Evolutionary conservation across 768 basidiomycete genomes (phyloP), one percentile per base, ranked within the genome.

Genomic region (Mycena pura): DNA sequence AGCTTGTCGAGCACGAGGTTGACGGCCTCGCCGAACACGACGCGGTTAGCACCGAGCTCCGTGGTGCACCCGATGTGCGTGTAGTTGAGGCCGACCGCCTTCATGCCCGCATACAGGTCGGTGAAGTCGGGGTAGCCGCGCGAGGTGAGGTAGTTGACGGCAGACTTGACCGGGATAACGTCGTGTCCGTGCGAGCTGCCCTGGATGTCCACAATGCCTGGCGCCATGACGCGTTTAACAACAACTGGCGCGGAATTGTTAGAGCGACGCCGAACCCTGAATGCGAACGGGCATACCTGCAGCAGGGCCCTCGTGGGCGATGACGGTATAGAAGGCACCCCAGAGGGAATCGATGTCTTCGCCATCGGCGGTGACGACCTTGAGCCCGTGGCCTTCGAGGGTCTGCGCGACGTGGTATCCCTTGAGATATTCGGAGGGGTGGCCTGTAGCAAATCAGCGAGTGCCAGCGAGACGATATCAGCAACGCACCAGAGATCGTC

Each of bases 21-120:
- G 49, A 93, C 92, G 10, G 93, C 91, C 67, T 95, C 91, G 27
- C 93, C 93, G 66, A 95, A 95, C 11, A 90, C 78, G 38, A 90
- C 89, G 68, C 93, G 90, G 70, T 90, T 92, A 1, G 92, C 93
- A 27, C 85, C 91, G 50, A 84, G 73, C 65, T 94, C 92, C 69
- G 88, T 88, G 6, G 88, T 85, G 10, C 84, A 87, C 0, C 93
- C 93, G 24, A 83, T 70, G 72, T 87, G 86, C n/a, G 84, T 73
- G 73, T 90, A 91, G 1, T 85, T 80, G 36, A 78, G 73, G 3
- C 80, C 61, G 31, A 74, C 63, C 15, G 90, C 83, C 71, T 89
- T 87, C 79, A 93, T 91, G 65, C 78, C 80, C 52, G 76, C 73
- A 60, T 92, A 86, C 61, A 93, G 82, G 43, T 76, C 75, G 2